Base-by-base conservation (phyloP, 2,329 filamentous ascomycete genomes). In the Exophiala sp. region DNA sequence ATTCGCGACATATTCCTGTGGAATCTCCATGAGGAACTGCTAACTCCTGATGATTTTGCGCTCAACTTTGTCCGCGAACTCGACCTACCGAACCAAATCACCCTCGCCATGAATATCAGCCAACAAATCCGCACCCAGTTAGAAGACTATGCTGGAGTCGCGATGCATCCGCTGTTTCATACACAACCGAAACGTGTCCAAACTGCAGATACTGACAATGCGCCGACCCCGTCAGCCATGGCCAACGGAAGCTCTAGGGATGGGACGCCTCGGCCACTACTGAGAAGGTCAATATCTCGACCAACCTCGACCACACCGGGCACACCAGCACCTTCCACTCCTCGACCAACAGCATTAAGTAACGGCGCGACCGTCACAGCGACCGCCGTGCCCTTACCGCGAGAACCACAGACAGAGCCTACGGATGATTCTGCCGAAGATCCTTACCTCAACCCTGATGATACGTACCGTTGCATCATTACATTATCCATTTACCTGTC, bases 11-110 rank as follows among this genome's bases (percentile, higher is more conserved):
- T 87, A n/a, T 97, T 98, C 62, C 72, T 96, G 45, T 98, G 93
- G 93, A 98, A 98, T 63, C 76, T 98, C 11, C 91, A 97, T 69
- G 93, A 98, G 71, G 86, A 88, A 0, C 74, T 96, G 51, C 86
- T 90, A 44, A 98, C 93, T 0, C 95, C 93, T 1, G 93, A 98
- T 64, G 86, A 95, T 64, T 98, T 97, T 65, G 93, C 93, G n/a
- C 80, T 86, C 60, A 82, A 79, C 1, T 81, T 97, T 58, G 90
- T 95, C 1, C 88, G 95, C 58, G 93, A 98, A 65, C 77, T 98
- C 35, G 93, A 98, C 65, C 79, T 98, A 35, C 91, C 91, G 2
- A 84, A 87, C 53, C 79, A 84, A 44, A 76, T 77, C 13, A 69
- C 74, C 11, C 79, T 89, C 60, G 83, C 88, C 9, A 75, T 80